Evolutionary conservation across 2,329 filamentous ascomycete genomes (phyloP), one percentile per base, ranked within the genome.

Genomic region (Phyllosticta citrichinensis): DNA sequence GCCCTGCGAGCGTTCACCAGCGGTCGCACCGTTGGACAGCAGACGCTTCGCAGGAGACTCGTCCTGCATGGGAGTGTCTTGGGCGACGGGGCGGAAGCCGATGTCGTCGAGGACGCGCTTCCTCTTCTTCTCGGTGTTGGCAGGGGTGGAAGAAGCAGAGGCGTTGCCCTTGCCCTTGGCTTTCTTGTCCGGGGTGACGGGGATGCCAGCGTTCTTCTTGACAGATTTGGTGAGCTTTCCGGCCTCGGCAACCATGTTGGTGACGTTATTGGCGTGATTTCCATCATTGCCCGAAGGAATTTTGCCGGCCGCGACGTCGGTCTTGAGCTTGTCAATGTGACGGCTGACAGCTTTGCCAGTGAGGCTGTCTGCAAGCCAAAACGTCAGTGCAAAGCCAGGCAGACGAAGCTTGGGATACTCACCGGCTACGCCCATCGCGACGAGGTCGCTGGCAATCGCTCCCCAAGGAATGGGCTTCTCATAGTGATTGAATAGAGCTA

Each of bases 261-360:
- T 5, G 40, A 47, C 2, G 40, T n/a, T 47, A 2, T 47, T 47
- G 14, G 14, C 40, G 40, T 8, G 6, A 14, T 4, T 17, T 2
- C 40, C n/a, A 5, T n/a, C n/a, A 8, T n/a, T n/a, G 14, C 6
- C 17, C 3, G 14, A n/a, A 4, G 40, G 12, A 4, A n/a, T n/a
- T 14, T 47, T 47, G 27, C 40, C 35, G 22, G 52, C 30, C 12
- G 55, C 57, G 24, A 56, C 33, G 10, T 57, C 54, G 22, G 12
- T 11, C 55, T 63, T 64, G 20, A 65, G 40, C 8, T 60, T 62
- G 20, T 52, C 40, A 24, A 65, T 63, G 20, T 61, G 58, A 54
- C 64, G 64, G 4, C 57, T 60, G 40, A 62, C 52, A 0, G 63
- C 64, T 25, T 65, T 65, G 14, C 61, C 20, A 4, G 61, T 64